Evolutionary conservation across 192 early-diverging fungal species (phyloP), one percentile per base, ranked within the genome.

Genomic region (Fimicolochytrium jonesii): DNA sequence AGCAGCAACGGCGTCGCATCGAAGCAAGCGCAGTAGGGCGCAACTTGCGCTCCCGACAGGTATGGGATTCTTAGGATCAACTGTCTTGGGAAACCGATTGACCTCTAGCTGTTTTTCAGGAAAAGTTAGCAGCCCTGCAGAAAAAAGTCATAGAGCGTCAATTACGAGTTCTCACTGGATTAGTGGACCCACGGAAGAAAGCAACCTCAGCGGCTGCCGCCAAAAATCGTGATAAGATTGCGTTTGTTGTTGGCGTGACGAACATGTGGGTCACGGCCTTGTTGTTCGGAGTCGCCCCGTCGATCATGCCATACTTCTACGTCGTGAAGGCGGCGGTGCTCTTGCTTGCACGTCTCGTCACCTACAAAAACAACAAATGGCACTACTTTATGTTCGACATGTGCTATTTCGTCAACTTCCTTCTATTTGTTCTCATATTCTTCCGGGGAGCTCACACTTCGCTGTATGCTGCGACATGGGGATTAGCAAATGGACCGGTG

Each of bases 241-340:
- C 84, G 11, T 88, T 88, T 71, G 83, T 85, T 0, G 57, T 83
- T 11, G 86, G 86, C 10, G 81, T 86, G 28, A 77, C 80, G 29
- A 84, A 85, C 52, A 73, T 84, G 22, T 88, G 86, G 62, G 61
- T 83, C 6, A 82, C 83, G 1, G 78, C 80, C 2, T 35, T 66
- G 28, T 31, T 58, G 22, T n/a, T 66, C 15, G 64, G 64, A 6
- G 33, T 47, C 25, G 25, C 23, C 31, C 64, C 64, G 30, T 34
- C 13, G 6, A 11, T 35, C 2, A 5, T 66, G 15, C 64, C 64
- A 2, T 22, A n/a, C 31, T 58, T 66, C 28, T 66, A 58, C 39
- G 23, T 58, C 2, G 18, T 45, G 29, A 66, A 66, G 44, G 23
- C 37, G 1, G 32, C 41, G 10, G 34, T 58, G 13, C 37, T 66